phyloP scores from a whole-genome alignment of 176 grass and related monocot genomes.

The Carex cristatella region DNA sequence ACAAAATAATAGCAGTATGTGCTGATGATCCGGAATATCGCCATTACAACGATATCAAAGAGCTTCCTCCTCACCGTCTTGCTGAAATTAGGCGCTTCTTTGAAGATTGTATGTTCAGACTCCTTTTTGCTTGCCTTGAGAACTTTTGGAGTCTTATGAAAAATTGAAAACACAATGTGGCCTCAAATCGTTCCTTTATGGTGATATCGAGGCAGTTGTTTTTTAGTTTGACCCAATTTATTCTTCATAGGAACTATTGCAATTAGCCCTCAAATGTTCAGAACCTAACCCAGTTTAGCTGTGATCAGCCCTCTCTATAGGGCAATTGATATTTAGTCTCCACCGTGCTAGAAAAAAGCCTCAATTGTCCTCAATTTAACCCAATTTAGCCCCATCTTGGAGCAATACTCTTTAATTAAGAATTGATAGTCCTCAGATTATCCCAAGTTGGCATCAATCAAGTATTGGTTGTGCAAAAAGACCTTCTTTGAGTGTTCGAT shows the following conservation, averaged over 20 bases:
- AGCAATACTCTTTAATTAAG: neutral
- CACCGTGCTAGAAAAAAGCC: neutral
- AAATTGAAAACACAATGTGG: neutral
- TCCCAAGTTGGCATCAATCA: neutral
- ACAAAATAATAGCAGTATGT: constrained; percentile 46
- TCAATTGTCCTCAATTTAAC: neutral
- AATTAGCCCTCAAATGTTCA: neutral
- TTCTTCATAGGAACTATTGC: no score
- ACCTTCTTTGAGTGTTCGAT: neutral
- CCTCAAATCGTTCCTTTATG: neutral
- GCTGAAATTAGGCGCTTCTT: constrained; percentile 44
- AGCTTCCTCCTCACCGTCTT: constrained; percentile 36
- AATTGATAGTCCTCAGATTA: neutral
- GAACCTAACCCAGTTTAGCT: neutral
- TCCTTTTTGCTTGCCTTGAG: neutral
- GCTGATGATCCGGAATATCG: constrained; percentile 40
- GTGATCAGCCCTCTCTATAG: neutral
- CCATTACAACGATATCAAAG: constrained; percentile 40
- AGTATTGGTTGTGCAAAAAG: neutral
- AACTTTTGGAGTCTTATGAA: neutral
- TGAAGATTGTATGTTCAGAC: constrained; percentile 36
- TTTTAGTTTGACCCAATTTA: neutral
- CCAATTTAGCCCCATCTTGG: neutral
- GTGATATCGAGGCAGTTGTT: neutral
- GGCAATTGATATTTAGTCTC: neutral